Percentiles rank a stretch among this genome's conserved stretches.
Evolutionary conservation across 371 early-diverging fungal species (phyloP).

Genomic region (Zychaea mexicana): DNA sequence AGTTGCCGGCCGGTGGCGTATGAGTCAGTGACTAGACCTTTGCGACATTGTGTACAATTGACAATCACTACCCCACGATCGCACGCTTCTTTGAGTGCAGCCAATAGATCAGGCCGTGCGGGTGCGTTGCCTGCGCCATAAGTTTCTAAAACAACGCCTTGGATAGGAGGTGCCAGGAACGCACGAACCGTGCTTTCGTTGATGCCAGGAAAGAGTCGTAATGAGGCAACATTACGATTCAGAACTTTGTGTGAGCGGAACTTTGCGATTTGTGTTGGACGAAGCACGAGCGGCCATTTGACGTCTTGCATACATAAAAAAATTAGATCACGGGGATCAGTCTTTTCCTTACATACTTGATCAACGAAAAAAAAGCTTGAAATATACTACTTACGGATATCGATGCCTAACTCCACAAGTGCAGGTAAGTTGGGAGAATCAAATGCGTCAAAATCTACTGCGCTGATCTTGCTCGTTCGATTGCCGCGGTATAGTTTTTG

Average conservation of each 20-base stretch:
- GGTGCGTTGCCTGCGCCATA: slow-evolving; percentile 98
- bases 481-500: slow-evolving; percentile 96
- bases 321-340: too few relatives aligned
- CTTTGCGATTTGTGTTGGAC: slow-evolving; percentile 82
- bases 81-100: slow-evolving; percentile 84
- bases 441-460: slow-evolving; percentile 96
- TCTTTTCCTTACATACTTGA: too few relatives aligned
- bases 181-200: slow-evolving; percentile 84
- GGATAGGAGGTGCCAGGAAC: slow-evolving; percentile 84
- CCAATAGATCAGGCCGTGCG: slow-evolving; percentile 80
- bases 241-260: slow-evolving; percentile 85
- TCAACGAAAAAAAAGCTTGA: not conserved
- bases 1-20: slow-evolving; percentile 94
- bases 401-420: slow-evolving; percentile 90
- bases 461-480: slow-evolving; percentile 90
- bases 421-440: slow-evolving; percentile 93
- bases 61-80: slow-evolving; percentile 95
- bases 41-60: slow-evolving; percentile 91
- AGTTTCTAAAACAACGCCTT: slow-evolving; percentile 94
- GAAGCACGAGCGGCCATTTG: slow-evolving; percentile 85
- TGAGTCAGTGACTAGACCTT: slow-evolving; percentile 87
- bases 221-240: slow-evolving; percentile 85
- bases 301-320: slow-evolving; percentile 65
- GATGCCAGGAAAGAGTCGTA: slow-evolving; percentile 96
- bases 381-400: slow-evolving; percentile 69